These are phyloP conservation scores for Teratosphaeria pseudoeucalypti DNA, from an alignment of 2,329 filamentous ascomycete species.

Conservation along the genomic window DNA sequence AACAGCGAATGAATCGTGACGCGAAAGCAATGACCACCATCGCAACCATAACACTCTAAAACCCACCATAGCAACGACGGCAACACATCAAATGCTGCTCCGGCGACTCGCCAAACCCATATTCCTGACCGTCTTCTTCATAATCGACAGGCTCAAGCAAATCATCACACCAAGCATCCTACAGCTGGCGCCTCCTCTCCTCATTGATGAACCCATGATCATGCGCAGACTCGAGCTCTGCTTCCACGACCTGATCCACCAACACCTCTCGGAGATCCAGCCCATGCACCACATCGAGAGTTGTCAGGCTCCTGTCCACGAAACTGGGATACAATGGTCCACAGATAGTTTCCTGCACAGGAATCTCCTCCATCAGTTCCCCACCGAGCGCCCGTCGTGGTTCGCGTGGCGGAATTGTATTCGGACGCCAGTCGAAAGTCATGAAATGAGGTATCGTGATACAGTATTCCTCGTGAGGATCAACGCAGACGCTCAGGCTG, in stretches of 20 bases:
- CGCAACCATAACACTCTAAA: not conserved
- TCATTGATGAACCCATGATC: not conserved
- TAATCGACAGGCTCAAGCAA: not conserved
- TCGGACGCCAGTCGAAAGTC: not conserved
- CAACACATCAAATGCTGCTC: not conserved
- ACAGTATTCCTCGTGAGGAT: not conserved
- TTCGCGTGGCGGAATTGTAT: not conserved
- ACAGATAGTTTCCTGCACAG: not conserved
- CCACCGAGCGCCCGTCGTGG: not conserved
- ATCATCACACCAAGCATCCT: not conserved
- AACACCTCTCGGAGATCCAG: not conserved
- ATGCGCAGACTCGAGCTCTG: not conserved
- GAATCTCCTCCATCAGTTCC: not conserved
- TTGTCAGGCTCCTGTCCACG: not conserved
- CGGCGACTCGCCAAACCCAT: not conserved
- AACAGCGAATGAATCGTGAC: no score
- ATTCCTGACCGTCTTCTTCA: not conserved
- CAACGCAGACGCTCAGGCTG: not conserved
- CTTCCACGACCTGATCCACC: not conserved
- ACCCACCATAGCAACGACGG: not conserved
- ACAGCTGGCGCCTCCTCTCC: not conserved
- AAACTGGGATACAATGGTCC: not conserved
- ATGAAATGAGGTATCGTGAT: not conserved
- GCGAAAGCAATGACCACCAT: not conserved
- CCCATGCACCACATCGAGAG: not conserved